Evolutionary conservation across 495 filamentous ascomycete species (phyloP), one percentile per base, ranked within the genome.

Genomic region (Aspergillus conjunctus): DNA sequence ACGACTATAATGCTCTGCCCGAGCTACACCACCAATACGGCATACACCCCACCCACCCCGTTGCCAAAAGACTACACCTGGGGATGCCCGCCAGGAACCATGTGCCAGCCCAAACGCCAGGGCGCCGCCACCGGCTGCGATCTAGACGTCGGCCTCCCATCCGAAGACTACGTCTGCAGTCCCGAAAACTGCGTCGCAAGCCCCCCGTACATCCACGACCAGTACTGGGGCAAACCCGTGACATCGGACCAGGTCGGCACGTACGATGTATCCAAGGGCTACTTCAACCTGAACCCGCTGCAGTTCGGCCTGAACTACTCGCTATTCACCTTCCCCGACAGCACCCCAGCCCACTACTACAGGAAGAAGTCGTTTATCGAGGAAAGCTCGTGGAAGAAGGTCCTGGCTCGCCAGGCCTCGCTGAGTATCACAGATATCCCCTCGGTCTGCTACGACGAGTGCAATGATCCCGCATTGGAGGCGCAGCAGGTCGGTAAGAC

Each of bases 271-370:
- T 78, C 77, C 11, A 63, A 76, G 4, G 80, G 77, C 4, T 89
- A 88, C 65, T 90, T 84, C 73, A 83, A 89, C 45, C 77, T 90
- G n/a, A 72, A 83, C 18, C 88, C 88, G 7, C 62, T 68, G 1
- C 76, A 74, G 15, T 91, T 91, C 64, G 87, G 86, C 8, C 65
- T 91, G 26, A 81, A 78, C 50, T 81, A 85, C 59, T 78, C 76
- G 33, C 87, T 91, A 37, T 90, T 90, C 62, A 68, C 43, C 33
- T 57, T 44, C 14, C 49, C 59, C 0, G 58, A 62, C 18, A 56
- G 33, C 17, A 7, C n/a, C 2, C 3, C 33, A 11, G 41, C 18
- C 39, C 44, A 41, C 30, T 45, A 51, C 44, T 49, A 49, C 41
- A n/a, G n/a, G 10, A 56, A 51, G 48, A 56, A 52, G 30, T 58